These are phyloP conservation scores for Emydomyces testavorans DNA, from an alignment of 2,329 filamentous ascomycete species.

Conservation along the genomic window DNA sequence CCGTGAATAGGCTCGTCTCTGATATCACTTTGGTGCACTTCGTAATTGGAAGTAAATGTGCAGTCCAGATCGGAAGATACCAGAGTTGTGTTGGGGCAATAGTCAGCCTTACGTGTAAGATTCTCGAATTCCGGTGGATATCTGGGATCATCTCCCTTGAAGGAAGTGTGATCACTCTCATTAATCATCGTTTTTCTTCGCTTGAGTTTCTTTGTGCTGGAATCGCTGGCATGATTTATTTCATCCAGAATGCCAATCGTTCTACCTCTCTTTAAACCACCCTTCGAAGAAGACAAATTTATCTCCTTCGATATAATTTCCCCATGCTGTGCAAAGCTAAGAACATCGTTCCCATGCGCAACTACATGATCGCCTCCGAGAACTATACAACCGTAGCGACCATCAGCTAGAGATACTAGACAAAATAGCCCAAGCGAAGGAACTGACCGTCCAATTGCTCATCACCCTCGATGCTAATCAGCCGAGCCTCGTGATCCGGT, in stretches of 20 bases:
- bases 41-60: not conserved
- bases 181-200: constrained; percentile 5
- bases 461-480: constrained; percentile 30
- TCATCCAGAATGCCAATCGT: constrained; percentile 15
- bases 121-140: not conserved
- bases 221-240: not conserved
- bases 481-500: constrained; percentile 24
- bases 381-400: not conserved
- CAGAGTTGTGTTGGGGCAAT: not conserved
- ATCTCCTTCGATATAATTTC: too few species aligned
- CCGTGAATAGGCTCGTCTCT: not conserved
- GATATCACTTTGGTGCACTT: not conserved
- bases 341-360: not conserved
- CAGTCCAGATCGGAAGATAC: not conserved
- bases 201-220: constrained; percentile 4
- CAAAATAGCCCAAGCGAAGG: not conserved
- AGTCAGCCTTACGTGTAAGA: not conserved
- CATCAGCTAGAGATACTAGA: not conserved
- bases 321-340: too few species aligned
- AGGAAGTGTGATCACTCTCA: not conserved
- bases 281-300: not conserved
- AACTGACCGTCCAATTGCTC: constrained; percentile 1
- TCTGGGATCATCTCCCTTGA: not conserved
- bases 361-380: not conserved
- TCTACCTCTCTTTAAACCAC: constrained; percentile 16